phyloP scores from a whole-genome alignment of 2,329 filamentous ascomycete species.

The Fusarium anthophilum region DNA sequence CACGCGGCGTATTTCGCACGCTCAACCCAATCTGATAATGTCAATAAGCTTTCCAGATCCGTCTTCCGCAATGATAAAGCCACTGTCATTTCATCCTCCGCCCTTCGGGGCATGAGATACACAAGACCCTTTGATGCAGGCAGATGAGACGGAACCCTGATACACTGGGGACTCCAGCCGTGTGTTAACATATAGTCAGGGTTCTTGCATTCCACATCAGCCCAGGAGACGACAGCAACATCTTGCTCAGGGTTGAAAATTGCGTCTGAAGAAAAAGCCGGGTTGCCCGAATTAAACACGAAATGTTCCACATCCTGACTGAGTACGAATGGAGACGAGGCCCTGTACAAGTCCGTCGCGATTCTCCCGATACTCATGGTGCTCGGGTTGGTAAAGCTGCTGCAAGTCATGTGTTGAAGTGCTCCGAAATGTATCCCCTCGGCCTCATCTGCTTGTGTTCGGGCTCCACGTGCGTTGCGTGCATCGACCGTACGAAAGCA shows the following conservation, averaged over 20 bases:
- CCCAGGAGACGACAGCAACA: background rate
- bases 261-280: background rate
- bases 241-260: background rate
- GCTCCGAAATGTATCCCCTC: background rate
- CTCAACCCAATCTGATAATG: background rate
- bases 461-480: background rate
- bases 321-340: background rate
- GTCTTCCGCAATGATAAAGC: background rate
- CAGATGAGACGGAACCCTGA: background rate
- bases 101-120: background rate
- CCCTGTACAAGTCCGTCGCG: background rate
- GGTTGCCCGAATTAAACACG: background rate
- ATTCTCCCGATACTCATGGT: background rate
- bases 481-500: background rate
- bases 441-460: no score
- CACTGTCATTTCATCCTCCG: background rate
- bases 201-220: background rate
- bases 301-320: background rate
- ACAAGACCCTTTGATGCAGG: background rate
- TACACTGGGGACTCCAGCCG: background rate
- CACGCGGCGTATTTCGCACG: fast-evolving
- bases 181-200: background rate
- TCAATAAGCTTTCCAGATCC: background rate
- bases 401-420: background rate
- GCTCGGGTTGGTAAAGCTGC: background rate